Evolutionary conservation across 1,284 basidiomycete species (phyloP).

Genomic region (Calocybe gambosa): DNA sequence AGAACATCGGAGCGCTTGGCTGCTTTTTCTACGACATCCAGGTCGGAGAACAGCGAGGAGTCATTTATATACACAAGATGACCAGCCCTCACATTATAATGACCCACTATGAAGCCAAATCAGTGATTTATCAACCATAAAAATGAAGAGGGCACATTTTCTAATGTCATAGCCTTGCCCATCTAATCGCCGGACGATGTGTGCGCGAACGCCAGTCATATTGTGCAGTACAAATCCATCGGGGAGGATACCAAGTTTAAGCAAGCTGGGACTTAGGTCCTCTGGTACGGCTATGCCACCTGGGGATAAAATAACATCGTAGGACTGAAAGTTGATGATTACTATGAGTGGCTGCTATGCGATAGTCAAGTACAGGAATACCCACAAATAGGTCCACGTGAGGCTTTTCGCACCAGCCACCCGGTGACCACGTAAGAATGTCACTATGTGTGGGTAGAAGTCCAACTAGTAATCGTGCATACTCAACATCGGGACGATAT

Average conservation of each 20-base stretch:
- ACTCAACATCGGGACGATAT: conserved; percentile 70
- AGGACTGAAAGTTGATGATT: conserved; percentile 39
- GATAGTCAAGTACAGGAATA: conserved; percentile 29
- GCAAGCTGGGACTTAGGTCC: conserved; percentile 60
- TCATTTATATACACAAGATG: conserved; percentile 82
- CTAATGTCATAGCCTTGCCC: conserved; percentile 83
- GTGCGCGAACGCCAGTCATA: conserved; percentile 69
- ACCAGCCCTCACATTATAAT: conserved; percentile 71
- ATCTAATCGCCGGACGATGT: conserved; percentile 73
- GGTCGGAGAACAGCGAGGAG: conserved; percentile 43
- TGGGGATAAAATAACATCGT: conserved; percentile 73
- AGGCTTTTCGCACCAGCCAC: conserved; percentile 72
- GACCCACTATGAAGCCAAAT: conserved; percentile 58
- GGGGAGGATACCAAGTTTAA: conserved; percentile 56
- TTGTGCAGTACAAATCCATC: conserved; percentile 76
- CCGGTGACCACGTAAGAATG: conserved; percentile 50
- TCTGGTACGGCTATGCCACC: conserved; percentile 52
- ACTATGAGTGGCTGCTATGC: conserved; percentile 4
- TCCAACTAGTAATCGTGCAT: conserved; percentile 64
- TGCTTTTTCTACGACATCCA: conserved; percentile 23
- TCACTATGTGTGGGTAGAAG: conserved; percentile 44
- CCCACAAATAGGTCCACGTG: conserved; percentile 69
- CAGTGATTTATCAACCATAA: conserved; percentile 4
- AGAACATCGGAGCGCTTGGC: conserved; percentile 36
- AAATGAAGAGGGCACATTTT: conserved; percentile 45